Base-by-base conservation (phyloP, 2,329 filamentous ascomycete genomes). In the Xylaria sp. region DNA sequence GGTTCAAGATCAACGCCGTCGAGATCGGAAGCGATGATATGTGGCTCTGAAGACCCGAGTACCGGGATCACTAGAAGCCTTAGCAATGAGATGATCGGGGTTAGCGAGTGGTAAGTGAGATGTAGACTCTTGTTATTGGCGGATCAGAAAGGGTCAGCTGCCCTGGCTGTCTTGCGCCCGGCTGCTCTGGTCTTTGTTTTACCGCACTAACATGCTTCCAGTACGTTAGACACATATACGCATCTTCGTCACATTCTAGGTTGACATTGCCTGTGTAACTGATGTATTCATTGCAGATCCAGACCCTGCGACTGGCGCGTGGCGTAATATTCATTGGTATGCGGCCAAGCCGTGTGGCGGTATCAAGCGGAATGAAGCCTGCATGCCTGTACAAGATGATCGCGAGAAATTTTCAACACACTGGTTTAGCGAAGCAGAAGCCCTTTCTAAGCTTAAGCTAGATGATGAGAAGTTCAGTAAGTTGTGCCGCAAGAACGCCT, bases 1-100 rank as follows among this genome's bases (percentile, higher is more conserved):
- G 76, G 78, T 46, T 85, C 84, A 15, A 79, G 83, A 59, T 81
- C 83, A 8, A 84, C 83, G 8, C 73, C 73, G 28, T 76, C 78
- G 10, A 72, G 71, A 46, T 23, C 52, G 39, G 70, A 65, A 55
- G 63, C 57, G 48, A 64, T 52, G 43, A 58, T 60, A 59, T 72
- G 72, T 60, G 67, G 67, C 45, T n/a, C 69, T 15, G 74, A 76
- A 45, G 72, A 77, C 55, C 69, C 70, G 43, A 46, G 65, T 32
- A 72, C 74, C 25, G 74, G 76, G 52, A 67, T 76, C 55, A 76
- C 74, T 48, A 72, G 73, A 63, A 65, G 70, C 15, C 72, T 76
- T 34, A 75, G 71, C 48, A 76, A 74, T 28, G 76, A 77, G 58
- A 72, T 68, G 39, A 74, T 77, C 39, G 74, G 75, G 30, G 65